phyloP scores from a whole-genome alignment of 129 eudicot species.

The Kitagawia praeruptora region DNA sequence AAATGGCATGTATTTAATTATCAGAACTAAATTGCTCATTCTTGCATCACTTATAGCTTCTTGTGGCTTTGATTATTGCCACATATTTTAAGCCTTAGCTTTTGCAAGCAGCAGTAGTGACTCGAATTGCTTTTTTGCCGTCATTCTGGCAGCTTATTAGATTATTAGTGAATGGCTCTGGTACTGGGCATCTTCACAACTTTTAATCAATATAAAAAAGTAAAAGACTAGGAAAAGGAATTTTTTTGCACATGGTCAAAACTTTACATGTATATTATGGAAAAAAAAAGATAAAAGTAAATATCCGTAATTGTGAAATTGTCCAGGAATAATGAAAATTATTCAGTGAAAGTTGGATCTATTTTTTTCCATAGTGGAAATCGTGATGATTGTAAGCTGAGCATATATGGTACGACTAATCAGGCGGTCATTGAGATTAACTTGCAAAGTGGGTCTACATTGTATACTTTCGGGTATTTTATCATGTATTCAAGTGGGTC shows the following conservation, averaged over 20 bases:
- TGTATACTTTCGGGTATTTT: not conserved
- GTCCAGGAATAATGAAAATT: not conserved
- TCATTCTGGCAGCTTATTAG: not conserved
- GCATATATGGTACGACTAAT: too few relatives aligned
- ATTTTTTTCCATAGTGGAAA: not conserved
- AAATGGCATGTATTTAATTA: not conserved
- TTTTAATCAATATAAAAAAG: too few relatives aligned
- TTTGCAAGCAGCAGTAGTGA: not conserved
- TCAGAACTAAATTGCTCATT: not conserved
- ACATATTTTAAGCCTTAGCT: not conserved
- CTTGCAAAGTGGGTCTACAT: not conserved
- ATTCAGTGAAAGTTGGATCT: not conserved
- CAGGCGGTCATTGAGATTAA: not conserved
- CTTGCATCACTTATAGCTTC: not conserved
- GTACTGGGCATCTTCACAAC: too few relatives aligned
- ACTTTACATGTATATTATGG: not conserved
- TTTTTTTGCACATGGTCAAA: too few relatives aligned
- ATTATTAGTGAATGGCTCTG: too few relatives aligned
- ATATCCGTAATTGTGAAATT: not conserved
- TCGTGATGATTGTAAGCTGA: not conserved
- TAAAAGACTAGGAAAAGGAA: too few relatives aligned
- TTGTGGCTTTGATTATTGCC: too few relatives aligned
- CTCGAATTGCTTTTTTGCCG: not conserved
- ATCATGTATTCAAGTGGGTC: too few relatives aligned
- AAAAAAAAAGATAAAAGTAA: not conserved